phyloP scores from a whole-genome alignment of 1,284 basidiomycete species.

The Puccinia triticina region DNA sequence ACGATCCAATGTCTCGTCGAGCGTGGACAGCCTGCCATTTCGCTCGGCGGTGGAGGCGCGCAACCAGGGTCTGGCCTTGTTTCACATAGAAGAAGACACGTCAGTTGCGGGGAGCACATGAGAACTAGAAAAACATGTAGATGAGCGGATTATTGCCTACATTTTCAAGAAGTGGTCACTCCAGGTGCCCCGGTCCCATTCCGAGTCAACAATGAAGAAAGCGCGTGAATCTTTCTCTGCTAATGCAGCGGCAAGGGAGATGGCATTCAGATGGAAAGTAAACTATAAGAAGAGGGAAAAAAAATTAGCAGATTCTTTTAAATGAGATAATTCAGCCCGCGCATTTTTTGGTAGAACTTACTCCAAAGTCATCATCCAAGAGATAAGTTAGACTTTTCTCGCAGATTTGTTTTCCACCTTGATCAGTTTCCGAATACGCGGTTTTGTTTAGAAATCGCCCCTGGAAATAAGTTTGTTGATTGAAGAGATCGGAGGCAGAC shows the following conservation, averaged over 20 bases:
- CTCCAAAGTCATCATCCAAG: conserved; percentile 50
- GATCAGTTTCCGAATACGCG: conserved; percentile 37
- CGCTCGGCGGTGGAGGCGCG: conserved; percentile 36
- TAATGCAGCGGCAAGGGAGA: conserved; percentile 29
- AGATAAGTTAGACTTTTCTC: conserved; percentile 46
- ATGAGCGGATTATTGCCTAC: conserved; percentile 1
- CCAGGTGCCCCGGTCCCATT: conserved; percentile 49
- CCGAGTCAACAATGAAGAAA: conserved; percentile 42
- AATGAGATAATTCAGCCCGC: background rate
- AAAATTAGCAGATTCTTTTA: background rate
- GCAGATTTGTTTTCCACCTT: conserved; percentile 27
- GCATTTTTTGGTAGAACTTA: background rate
- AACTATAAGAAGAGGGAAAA: conserved; percentile 9
- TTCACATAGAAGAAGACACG: background rate
- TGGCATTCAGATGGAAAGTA: conserved; percentile 50
- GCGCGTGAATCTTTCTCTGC: conserved; percentile 40
- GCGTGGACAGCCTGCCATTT: conserved; percentile 44
- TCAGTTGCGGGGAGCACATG: background rate
- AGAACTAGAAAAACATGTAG: background rate
- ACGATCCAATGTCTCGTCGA: conserved; percentile 49
- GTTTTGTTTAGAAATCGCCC: conserved; percentile 20
- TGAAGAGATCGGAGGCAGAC: background rate
- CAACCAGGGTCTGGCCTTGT: conserved; percentile 42
- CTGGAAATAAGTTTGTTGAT: conserved; percentile 23
- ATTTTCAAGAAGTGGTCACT: conserved; percentile 31